Evolutionary conservation across 148 eudicot genomes (phyloP), one percentile per base, ranked within the genome.

Genomic region (Heliosperma pusillum): DNA sequence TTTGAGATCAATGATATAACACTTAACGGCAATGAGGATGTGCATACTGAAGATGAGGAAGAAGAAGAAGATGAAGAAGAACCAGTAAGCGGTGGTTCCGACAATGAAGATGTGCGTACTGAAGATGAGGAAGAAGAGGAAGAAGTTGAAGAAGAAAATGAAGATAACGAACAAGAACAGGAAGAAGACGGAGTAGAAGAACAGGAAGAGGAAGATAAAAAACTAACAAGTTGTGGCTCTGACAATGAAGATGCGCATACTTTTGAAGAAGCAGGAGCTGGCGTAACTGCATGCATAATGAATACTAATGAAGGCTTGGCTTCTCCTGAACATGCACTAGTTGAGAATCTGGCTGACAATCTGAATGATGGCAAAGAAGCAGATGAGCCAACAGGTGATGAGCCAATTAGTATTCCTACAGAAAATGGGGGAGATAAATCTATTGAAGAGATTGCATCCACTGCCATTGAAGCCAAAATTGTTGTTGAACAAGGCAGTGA

Each of bases 291-390:
- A 45, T 60, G 65, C 26, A 11, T 21, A 40, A 33, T 56, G 55
- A 76, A 79, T 58, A 11, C 24, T 19, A 71, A 68, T 53, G 86
- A 74, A 71, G 69, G 60, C 47, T 69, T 70, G 40, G 58, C 45
- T 68, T 75, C 65, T 74, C 62, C 62, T 73, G 78, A 76, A 59
- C 36, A 25, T 62, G 72, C 15, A 63, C 12, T 22, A 45, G 45
- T 13, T 65, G 62, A 74, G 33, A 69, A 61, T 64, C 6, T 52
- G 64, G 30, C 58, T 10, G 67, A 71, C 2, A 33, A 30, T 59
- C 24, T 58, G 61, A 56, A 63, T 47, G 45, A 61, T 77, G 70
- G 29, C 2, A n/a, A 40, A 69, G 64, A 75, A 36, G 78, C 76
- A 10, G 66, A 53, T 45, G 63, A 66, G 26, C 71, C 21, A 29